Percentiles rank a stretch among this genome's conserved stretches.
These are phyloP conservation scores for Mariannaea elegans DNA, from an alignment of 2,329 filamentous ascomycete genomes.

Conservation along the genomic window DNA sequence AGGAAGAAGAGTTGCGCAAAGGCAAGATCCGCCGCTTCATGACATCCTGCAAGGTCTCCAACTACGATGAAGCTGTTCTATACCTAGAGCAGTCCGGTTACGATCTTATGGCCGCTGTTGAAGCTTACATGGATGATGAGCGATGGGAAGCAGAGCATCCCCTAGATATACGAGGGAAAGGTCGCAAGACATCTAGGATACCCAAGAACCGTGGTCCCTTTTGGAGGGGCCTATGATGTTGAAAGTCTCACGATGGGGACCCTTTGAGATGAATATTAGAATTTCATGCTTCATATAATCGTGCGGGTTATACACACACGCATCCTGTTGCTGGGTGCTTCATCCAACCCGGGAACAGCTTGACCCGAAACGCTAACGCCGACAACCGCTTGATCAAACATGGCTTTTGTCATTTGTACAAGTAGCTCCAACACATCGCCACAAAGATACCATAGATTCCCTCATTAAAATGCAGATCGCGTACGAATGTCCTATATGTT, in stretches of 20 bases:
- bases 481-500: conserved; percentile 62
- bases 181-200: conserved; percentile 39
- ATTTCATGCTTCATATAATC: conserved; percentile 41
- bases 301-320: conserved; percentile 35
- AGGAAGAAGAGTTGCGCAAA: conserved; percentile 78
- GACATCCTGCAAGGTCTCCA: conserved; percentile 78
- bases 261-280: conserved; percentile 36
- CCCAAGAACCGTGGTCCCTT: conserved; percentile 44
- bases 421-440: conserved; percentile 35
- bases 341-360: conserved; percentile 36
- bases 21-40: conserved; percentile 78
- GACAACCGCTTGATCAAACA: conserved; percentile 32
- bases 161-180: conserved; percentile 29
- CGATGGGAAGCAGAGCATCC: conserved; percentile 78
- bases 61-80: conserved; percentile 78
- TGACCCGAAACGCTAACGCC: conserved; percentile 45
- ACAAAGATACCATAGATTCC: conserved; percentile 32
- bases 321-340: conserved; percentile 38
- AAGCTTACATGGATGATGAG: conserved; percentile 75
- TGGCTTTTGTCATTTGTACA: conserved; percentile 37
- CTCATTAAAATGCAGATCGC: conserved; percentile 63
- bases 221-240: conserved; percentile 43
- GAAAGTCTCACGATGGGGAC: conserved; percentile 8
- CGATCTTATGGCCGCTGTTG: conserved; percentile 71
- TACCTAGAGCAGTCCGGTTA: conserved; percentile 78